Evolutionary conservation across 2,329 filamentous ascomycete species (phyloP).

Genomic region (Nemania diffusa): DNA sequence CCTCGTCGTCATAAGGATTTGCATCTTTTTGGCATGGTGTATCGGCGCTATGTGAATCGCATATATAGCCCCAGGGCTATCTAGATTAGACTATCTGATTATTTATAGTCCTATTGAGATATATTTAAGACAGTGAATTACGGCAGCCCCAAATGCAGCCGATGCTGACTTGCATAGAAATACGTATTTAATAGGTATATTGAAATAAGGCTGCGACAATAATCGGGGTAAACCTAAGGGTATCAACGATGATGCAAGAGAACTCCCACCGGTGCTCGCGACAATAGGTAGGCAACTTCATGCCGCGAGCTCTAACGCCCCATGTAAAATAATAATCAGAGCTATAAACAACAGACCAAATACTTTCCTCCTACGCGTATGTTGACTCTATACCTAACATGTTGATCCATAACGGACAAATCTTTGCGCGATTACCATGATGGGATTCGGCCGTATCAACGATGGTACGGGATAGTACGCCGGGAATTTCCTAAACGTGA

Average conservation of each 20-base stretch:
- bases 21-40: background rate
- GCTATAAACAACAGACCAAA: background rate
- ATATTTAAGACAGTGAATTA: background rate
- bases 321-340: background rate
- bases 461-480: background rate
- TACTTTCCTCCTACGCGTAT: background rate
- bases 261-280: background rate
- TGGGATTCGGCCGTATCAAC: background rate
- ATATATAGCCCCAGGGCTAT: background rate
- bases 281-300: background rate
- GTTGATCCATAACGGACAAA: background rate
- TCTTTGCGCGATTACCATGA: background rate
- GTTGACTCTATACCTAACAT: background rate
- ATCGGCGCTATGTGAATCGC: background rate
- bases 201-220: background rate
- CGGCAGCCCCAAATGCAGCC: background rate
- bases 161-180: background rate
- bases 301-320: background rate
- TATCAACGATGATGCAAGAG: slow-evolving; percentile 15
- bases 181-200: background rate
- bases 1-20: background rate
- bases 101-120: background rate
- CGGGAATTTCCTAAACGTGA: background rate
- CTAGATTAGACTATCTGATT: background rate
- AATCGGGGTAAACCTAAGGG: slow-evolving; percentile 1